These are phyloP conservation scores for Saccharomycopsis sp. DNA, from an alignment of 805 yeast genomes.

Conservation along the genomic window DNA sequence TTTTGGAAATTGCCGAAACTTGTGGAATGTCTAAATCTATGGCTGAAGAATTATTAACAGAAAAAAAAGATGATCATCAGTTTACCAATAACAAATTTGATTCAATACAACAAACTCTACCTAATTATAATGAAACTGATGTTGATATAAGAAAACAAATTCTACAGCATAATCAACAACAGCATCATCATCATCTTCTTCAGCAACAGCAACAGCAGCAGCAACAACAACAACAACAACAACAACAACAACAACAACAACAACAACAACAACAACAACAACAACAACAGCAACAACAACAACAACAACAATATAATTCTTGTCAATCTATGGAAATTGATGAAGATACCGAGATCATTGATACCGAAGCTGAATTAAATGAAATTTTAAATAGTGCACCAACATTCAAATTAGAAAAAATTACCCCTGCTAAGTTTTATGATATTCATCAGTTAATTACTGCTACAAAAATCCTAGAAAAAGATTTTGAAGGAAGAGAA, in stretches of 20 bases:
- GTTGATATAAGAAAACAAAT: too few relatives aligned
- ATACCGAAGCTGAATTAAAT: not conserved
- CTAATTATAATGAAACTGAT: too few relatives aligned
- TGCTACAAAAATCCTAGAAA: slow-evolving; percentile 20
- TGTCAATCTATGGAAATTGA: slow-evolving; percentile 10
- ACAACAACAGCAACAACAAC: not conserved
- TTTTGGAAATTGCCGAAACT: slow-evolving; percentile 5
- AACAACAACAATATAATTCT: not conserved
- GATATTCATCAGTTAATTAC: not conserved
- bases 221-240: too few relatives aligned
- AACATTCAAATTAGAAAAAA: not conserved
- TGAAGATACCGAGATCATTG: not conserved
- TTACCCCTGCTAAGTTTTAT: not conserved
- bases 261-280: too few relatives aligned
- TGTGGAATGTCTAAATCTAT: not conserved
- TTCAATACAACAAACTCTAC: too few relatives aligned
- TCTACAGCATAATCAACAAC: not conserved
- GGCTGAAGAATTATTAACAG: not conserved
- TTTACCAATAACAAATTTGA: too few relatives aligned
- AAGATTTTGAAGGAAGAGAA: slow-evolving; percentile 59
- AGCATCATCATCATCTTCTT: not conserved
- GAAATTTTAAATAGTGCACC: not conserved
- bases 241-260: too few relatives aligned
- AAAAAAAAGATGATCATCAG: too few relatives aligned
- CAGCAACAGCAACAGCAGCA: not conserved